Percentiles rank a stretch among this genome's conserved stretches.
These are phyloP conservation scores for Monosporascus sp. DNA, from an alignment of 2,329 filamentous ascomycete species.

Conservation along the genomic window DNA sequence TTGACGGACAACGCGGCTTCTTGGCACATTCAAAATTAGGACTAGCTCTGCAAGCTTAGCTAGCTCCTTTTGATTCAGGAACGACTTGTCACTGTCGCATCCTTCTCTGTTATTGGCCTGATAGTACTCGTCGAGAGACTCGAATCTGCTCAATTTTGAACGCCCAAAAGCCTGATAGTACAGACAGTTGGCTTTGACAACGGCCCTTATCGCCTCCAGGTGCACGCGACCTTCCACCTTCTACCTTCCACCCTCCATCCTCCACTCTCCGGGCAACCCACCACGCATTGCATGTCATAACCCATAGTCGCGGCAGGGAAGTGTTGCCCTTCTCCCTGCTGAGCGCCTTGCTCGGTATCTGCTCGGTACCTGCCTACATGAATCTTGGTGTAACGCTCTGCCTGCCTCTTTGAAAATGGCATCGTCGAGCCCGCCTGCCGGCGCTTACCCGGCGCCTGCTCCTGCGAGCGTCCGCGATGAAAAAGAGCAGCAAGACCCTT, in stretches of 20 bases:
- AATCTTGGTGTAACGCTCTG: neutral
- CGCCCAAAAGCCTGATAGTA: neutral
- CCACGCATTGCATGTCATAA: neutral
- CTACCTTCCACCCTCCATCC: too few relatives aligned
- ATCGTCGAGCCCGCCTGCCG: conserved; percentile 34
- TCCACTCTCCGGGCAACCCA: neutral
- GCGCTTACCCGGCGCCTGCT: conserved; percentile 33
- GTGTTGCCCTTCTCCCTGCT: neutral
- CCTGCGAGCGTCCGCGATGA: conserved; percentile 13
- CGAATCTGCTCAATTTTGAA: neutral
- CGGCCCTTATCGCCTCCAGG: too few relatives aligned
- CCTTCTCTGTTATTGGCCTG: neutral
- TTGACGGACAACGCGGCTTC: neutral
- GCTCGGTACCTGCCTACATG: neutral
- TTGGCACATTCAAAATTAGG: neutral
- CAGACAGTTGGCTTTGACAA: neutral
- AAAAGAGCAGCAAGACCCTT: conserved; percentile 46
- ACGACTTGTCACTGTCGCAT: neutral
- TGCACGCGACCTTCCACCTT: too few relatives aligned
- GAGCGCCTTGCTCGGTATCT: neutral
- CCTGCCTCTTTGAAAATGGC: conserved; percentile 30
- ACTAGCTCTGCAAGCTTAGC: neutral
- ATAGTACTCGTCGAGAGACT: neutral
- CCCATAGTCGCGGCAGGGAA: neutral
- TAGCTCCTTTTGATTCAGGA: neutral